These are phyloP conservation scores for Apiospora malaysiana DNA, from an alignment of 2,329 filamentous ascomycete species.

Conservation along the genomic window DNA sequence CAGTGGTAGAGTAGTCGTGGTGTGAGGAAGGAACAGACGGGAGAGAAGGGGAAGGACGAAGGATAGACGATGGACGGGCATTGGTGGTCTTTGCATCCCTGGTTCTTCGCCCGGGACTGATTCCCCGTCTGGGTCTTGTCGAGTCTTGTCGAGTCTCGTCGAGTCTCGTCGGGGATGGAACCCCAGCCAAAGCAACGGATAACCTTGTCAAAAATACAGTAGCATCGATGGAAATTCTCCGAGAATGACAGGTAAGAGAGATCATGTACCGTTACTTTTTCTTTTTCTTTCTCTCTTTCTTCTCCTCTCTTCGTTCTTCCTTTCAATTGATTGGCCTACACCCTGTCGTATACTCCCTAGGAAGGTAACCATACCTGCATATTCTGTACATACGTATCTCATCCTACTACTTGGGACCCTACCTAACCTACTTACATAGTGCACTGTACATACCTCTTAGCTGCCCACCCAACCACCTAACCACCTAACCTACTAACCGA, in stretches of 20 bases:
- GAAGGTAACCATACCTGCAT: too few species aligned
- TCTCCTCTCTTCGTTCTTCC: too few species aligned
- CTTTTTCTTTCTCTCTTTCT: too few species aligned
- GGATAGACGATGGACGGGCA: not conserved
- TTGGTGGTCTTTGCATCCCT: not conserved
- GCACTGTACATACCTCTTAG: too few species aligned
- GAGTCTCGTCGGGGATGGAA: not conserved
- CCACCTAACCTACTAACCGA: too few species aligned
- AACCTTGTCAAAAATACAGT: slow-evolving; percentile 6
- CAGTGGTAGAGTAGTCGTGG: too few species aligned
- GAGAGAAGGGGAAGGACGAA: not conserved
- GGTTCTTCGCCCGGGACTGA: not conserved
- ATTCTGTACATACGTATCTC: too few species aligned
- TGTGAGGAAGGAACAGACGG: not conserved
- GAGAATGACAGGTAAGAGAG: slow-evolving; percentile 13
- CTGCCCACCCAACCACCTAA: too few species aligned
- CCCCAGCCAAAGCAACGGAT: slow-evolving; percentile 7
- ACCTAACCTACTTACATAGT: too few species aligned
- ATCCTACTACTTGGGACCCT: too few species aligned
- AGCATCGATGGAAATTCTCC: slow-evolving; percentile 17
- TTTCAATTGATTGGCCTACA: too few species aligned
- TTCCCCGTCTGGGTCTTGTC: slow-evolving; percentile 14
- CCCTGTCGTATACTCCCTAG: too few species aligned
- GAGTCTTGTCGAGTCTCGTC: not conserved
- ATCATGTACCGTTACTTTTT: not conserved